These are phyloP conservation scores for Leucocoprinus sp. DNA, from an alignment of 768 basidiomycete species.

Conservation along the genomic window DNA sequence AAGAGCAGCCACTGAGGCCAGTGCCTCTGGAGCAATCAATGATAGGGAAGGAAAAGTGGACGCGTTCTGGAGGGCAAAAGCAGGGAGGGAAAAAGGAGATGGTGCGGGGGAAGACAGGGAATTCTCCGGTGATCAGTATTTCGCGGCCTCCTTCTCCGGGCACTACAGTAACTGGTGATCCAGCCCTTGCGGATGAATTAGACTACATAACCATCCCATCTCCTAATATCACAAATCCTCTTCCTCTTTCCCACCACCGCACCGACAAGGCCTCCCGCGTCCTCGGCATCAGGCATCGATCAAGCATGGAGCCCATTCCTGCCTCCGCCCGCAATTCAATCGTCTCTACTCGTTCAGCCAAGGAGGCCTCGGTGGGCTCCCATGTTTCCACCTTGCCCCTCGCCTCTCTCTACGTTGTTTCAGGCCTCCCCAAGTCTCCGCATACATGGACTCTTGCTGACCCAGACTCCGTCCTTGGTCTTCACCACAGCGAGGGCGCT, in stretches of 20 bases:
- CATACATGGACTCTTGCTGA: conserved; percentile 88
- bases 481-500: conserved; percentile 78
- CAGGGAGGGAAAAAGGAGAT: conserved; percentile 25
- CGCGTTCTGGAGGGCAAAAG: conserved; percentile 22
- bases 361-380: conserved; percentile 51
- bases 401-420: conserved; percentile 80
- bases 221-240: conserved; percentile 24
- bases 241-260: conserved; percentile 31
- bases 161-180: conserved; percentile 21
- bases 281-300: conserved; percentile 65
- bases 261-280: conserved; percentile 73
- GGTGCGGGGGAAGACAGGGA: conserved; percentile 25
- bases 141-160: conserved; percentile 22
- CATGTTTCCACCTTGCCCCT: conserved; percentile 66
- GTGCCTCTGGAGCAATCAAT: conserved; percentile 44
- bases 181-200: conserved; percentile 59
- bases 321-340: conserved; percentile 69
- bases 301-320: conserved; percentile 81
- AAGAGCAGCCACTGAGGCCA: conserved; percentile 38
- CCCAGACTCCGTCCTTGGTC: conserved; percentile 70
- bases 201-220: conserved; percentile 56
- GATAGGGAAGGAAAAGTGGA: conserved; percentile 20
- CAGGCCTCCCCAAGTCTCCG: conserved; percentile 82
- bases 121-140: conserved; percentile 45
- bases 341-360: conserved; percentile 64